Percentiles rank a stretch among this genome's conserved stretches.
phyloP scores from a whole-genome alignment of 805 yeast species.

The Saccharomyces eubayanus region DNA sequence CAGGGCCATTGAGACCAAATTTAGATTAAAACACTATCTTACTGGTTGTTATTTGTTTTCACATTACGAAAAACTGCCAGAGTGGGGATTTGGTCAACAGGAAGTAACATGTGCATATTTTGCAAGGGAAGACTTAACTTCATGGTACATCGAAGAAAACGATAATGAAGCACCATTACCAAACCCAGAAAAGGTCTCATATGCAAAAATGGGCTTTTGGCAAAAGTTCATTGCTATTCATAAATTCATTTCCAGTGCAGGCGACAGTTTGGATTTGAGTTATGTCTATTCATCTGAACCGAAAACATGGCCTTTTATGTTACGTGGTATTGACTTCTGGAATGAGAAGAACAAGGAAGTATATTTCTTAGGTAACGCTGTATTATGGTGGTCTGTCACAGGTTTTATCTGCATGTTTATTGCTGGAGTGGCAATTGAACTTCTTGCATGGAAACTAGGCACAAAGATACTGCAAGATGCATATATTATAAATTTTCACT shows the following conservation, averaged over 20 bases:
- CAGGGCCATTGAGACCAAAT: constrained; percentile 60
- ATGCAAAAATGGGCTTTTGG: constrained; percentile 45
- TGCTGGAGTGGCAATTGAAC: constrained; percentile 36
- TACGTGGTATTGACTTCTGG: constrained; percentile 81
- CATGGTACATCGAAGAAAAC: constrained; percentile 72
- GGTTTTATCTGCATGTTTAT: constrained; percentile 42
- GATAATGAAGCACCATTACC: constrained; percentile 39
- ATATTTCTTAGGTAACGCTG: constrained; percentile 69
- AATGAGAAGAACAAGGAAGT: constrained; percentile 42
- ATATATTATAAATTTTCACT: constrained; percentile 53
- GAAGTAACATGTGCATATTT: constrained; percentile 76
- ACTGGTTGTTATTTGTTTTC: constrained; percentile 71
- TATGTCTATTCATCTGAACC: constrained; percentile 69
- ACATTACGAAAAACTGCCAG: constrained; percentile 61
- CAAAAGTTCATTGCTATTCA: constrained; percentile 60
- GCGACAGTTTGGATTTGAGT: constrained; percentile 55
- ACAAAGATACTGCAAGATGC: constrained; percentile 41
- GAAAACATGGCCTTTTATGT: constrained; percentile 61
- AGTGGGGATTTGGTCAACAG: constrained; percentile 77
- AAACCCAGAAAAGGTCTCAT: constrained; percentile 44
- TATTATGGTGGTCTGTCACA: constrained; percentile 68
- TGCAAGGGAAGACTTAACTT: constrained; percentile 51
- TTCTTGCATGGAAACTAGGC: constrained; percentile 60
- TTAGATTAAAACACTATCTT: constrained; percentile 73
- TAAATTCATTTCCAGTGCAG: constrained; percentile 64